phyloP scores from a whole-genome alignment of 192 early-diverging fungal genomes.

The Jimgerdemannia flammicorona region DNA sequence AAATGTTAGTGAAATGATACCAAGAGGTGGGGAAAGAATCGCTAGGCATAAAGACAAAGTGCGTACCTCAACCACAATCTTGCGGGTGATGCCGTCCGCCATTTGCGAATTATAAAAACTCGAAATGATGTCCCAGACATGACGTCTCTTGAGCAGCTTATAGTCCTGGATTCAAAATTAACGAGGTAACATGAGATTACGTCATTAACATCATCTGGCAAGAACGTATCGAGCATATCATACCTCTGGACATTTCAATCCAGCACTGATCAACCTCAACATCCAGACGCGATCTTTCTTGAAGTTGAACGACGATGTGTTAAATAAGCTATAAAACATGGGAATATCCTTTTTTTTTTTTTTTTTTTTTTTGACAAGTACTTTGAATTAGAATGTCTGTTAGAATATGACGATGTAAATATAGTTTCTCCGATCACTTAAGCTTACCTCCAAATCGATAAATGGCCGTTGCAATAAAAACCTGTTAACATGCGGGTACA shows the following conservation, averaged over 20 bases:
- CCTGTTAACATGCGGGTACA: conserved; percentile 72
- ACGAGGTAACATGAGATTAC: background rate
- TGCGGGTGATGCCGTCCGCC: conserved; percentile 51
- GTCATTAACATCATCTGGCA: conserved; percentile 5
- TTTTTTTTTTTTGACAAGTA: background rate
- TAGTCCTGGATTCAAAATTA: conserved; percentile 51
- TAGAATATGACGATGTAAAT: background rate
- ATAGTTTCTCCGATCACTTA: background rate
- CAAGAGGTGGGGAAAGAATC: too few relatives aligned
- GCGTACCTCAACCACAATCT: conserved; percentile 46
- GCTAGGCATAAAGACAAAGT: background rate
- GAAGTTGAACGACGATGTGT: conserved; percentile 56
- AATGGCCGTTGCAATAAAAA: conserved; percentile 70
- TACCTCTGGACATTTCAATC: conserved; percentile 51
- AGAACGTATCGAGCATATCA: conserved; percentile 9
- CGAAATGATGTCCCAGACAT: conserved; percentile 65
- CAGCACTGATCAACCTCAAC: conserved; percentile 55
- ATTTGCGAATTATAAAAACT: conserved; percentile 65
- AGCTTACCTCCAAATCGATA: conserved; percentile 64
- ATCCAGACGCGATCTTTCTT: conserved; percentile 76
- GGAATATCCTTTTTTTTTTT: conserved; percentile 60
- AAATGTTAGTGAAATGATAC: too few relatives aligned
- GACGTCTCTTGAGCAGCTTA: conserved; percentile 59
- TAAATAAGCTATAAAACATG: conserved; percentile 78
- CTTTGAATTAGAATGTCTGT: background rate